Evolutionary conservation across 805 yeast genomes (phyloP).

Genomic region (Nakazawaea ishiwadae): DNA sequence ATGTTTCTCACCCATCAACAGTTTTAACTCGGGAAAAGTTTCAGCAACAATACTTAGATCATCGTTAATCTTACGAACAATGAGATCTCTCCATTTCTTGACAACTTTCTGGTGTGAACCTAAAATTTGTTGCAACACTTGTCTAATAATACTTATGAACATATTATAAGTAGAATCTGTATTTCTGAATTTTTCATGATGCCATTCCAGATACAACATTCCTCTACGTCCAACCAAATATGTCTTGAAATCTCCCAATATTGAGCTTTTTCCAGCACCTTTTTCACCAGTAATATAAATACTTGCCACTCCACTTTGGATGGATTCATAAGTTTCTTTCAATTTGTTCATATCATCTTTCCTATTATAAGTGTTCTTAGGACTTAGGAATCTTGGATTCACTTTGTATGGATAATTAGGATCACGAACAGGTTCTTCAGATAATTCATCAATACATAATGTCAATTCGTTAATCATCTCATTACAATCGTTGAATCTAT

Average conservation of each 20-base stretch:
- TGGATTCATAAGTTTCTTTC: conserved; percentile 17
- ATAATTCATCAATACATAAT: conserved; percentile 19
- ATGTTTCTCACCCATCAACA: conserved; percentile 39
- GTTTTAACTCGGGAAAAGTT: conserved; percentile 40
- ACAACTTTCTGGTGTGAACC: conserved; percentile 30
- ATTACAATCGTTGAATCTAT: conserved; percentile 33
- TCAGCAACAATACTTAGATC: conserved; percentile 37
- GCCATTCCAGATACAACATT: conserved; percentile 28
- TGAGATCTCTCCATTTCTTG: conserved; percentile 34
- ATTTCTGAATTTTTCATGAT: conserved; percentile 21
- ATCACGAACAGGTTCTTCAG: conserved; percentile 13
- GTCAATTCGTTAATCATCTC: conserved; percentile 32
- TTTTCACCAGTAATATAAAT: conserved; percentile 34
- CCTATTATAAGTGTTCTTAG: conserved; percentile 27
- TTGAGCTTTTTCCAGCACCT: conserved; percentile 42
- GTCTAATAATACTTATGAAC: conserved; percentile 20
- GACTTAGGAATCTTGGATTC: conserved; percentile 17
- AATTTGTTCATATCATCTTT: conserved; percentile 20
- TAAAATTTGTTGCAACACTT: conserved; percentile 36
- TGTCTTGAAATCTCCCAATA: conserved; percentile 33
- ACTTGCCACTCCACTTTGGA: conserved; percentile 20
- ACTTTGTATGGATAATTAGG: conserved; percentile 12
- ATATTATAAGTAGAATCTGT: conserved; percentile 16
- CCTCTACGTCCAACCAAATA: conserved; percentile 27
- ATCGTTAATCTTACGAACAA: conserved; percentile 32